Base-by-base conservation (phyloP, 495 filamentous ascomycete species). In the Penicillium angulare region DNA sequence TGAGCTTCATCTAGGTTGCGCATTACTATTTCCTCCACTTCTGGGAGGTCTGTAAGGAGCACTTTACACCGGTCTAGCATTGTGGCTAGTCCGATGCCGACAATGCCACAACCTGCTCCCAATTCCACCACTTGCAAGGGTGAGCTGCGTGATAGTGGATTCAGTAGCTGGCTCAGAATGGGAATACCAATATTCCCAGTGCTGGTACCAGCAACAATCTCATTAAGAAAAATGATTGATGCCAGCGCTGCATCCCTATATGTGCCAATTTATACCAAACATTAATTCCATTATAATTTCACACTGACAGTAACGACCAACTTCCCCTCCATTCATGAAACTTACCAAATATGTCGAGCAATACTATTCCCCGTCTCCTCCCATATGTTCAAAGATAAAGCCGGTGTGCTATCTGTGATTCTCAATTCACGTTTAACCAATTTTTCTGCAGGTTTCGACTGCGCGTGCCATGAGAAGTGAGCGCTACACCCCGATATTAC, bases 311-410 rank as follows among this genome's bases (percentile, higher is more conserved):
- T n/a, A n/a, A n/a, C n/a, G n/a, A n/a, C n/a, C n/a, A n/a, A n/a
- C n/a, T n/a, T n/a, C n/a, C n/a, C n/a, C n/a, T 23, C 2, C 3
- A 38, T 18, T 1, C 15, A 32, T 15, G 7, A 13, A 45, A 32
- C 66, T 67, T 84, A 92, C 93, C 93, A 98, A 39, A 97, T 83
- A 68, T 98, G 93, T 13, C 91, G 79, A 13, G 92, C 92, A 58
- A 98, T 96, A 63, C 89, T 96, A 64, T 97, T 91, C 6, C 92
- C 92, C 2, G 90, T 90, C 51, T 97, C 92, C 60, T 98, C 93
- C 74, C 86, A 87, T 17, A 97, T 80, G 43, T 51, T 59, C 32
- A 82, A 56, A 8, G 40, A 21, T 29, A 36, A 16, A 10, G 55
- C 47, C 1, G 50, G 24, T 41, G 6, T 46, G 33, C 22, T 41